Evolutionary conservation across 345 rosid genomes (phyloP).

Genomic region (Dimocarpus longan): DNA sequence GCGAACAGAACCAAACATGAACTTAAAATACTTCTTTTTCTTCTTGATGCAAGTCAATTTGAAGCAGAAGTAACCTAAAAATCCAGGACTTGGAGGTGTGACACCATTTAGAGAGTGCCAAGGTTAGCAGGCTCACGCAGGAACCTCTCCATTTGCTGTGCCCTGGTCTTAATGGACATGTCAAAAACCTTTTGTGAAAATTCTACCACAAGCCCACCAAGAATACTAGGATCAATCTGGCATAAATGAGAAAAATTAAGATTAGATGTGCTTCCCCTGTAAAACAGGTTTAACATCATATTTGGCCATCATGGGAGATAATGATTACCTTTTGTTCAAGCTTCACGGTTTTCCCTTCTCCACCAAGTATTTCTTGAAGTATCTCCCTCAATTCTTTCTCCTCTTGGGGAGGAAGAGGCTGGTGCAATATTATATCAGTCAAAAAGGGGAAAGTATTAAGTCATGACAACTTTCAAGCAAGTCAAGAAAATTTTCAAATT

Average conservation of each 20-base stretch:
- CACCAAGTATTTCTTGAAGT: constrained; percentile 77
- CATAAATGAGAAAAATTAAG: constrained; percentile 6
- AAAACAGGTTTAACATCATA: not conserved
- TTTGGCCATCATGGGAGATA: not conserved
- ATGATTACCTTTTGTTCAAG: constrained; percentile 79
- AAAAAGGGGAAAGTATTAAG: not conserved
- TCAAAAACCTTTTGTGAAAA: constrained; percentile 89
- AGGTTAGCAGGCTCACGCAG: constrained; percentile 69
- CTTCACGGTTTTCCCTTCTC: constrained; percentile 72
- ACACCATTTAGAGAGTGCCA: constrained; percentile 36
- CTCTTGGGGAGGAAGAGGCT: constrained; percentile 86
- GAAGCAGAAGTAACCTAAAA: constrained; percentile 17
- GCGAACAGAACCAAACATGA: constrained; percentile 18
- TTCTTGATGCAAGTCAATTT: constrained; percentile 12
- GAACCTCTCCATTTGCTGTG: constrained; percentile 91
- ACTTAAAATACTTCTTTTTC: constrained; percentile 6
- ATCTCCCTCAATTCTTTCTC: constrained; percentile 87
- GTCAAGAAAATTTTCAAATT: not conserved
- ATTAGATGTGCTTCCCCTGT: not conserved
- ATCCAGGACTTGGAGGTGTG: not conserved
- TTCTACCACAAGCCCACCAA: constrained; percentile 88
- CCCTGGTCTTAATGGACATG: constrained; percentile 92
- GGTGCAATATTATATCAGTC: constrained; percentile 23
- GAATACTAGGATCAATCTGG: constrained; percentile 92
- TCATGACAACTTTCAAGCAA: not conserved